These are phyloP conservation scores for Diplogelasinospora grovesii DNA, from an alignment of 495 filamentous ascomycete species.

Conservation along the genomic window DNA sequence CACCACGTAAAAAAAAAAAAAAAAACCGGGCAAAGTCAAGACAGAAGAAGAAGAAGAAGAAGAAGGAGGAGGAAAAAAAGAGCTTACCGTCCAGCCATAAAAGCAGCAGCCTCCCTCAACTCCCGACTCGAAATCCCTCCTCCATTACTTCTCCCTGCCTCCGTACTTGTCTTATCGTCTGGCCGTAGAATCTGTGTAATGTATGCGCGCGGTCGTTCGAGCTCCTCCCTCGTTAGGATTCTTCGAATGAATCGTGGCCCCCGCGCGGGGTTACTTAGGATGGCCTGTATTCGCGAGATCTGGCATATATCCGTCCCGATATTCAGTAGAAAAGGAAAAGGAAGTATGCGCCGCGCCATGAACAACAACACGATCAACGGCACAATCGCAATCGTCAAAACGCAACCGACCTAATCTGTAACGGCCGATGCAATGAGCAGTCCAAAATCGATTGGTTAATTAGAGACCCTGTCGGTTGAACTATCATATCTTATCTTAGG, in stretches of 20 bases:
- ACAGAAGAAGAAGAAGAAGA: conserved; percentile 4
- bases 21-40: neutral
- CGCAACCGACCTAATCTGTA: too few relatives aligned
- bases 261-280: conserved; percentile 4
- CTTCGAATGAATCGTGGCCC: conserved; percentile 31
- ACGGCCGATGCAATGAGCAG: too few relatives aligned
- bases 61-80: neutral
- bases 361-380: too few relatives aligned
- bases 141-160: neutral
- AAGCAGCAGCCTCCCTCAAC: conserved; percentile 27
- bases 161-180: neutral
- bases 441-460: too few relatives aligned
- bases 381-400: too few relatives aligned
- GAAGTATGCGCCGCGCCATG: conserved; percentile 10
- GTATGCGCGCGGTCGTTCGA: conserved; percentile 2
- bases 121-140: neutral
- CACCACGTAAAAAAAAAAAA: conserved; percentile 1
- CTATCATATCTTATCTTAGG: too few relatives aligned
- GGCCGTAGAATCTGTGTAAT: neutral
- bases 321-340: conserved; percentile 41
- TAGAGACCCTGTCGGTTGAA: too few relatives aligned
- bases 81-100: conserved; percentile 47
- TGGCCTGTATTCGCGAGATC: conserved; percentile 36
- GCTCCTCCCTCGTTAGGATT: conserved; percentile 35
- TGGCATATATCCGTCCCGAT: conserved; percentile 55